A percentile compares a stretch with the other conserved stretches of the same genome.
These are phyloP conservation scores for Calonectria pseudoturangicola DNA, from an alignment of 2,329 filamentous ascomycete genomes.

Conservation along the genomic window DNA sequence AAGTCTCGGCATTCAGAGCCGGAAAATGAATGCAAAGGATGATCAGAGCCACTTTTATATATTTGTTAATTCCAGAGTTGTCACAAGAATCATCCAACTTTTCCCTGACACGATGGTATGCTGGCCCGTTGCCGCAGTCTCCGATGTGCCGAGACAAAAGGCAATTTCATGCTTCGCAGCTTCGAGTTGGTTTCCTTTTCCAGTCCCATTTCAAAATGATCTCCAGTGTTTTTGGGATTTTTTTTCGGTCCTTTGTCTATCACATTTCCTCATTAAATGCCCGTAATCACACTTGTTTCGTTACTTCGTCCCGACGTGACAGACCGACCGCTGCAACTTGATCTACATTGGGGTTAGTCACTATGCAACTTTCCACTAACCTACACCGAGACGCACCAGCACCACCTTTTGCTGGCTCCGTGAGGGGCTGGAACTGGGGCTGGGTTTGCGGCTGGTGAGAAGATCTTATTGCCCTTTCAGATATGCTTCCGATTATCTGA, in stretches of 20 bases:
- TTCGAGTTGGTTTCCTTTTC: background rate
- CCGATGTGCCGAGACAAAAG: constrained; percentile 7
- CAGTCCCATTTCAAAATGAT: background rate
- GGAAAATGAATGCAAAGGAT: background rate
- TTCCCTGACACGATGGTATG: background rate
- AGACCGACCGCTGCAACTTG: background rate
- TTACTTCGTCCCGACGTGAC: constrained; percentile 13
- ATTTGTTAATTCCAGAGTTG: constrained; percentile 22
- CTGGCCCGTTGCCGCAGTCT: background rate
- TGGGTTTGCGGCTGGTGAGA: constrained; percentile 24
- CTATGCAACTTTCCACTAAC: constrained; percentile 29
- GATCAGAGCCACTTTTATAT: constrained; percentile 24
- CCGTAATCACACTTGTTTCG: background rate
- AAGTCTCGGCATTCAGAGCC: constrained; percentile 18
- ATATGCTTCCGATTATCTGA: constrained; percentile 31
- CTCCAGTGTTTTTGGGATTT: background rate
- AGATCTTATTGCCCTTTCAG: constrained; percentile 10
- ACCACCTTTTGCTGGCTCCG: background rate
- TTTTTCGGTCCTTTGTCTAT: constrained; percentile 8
- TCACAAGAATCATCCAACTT: constrained; percentile 4
- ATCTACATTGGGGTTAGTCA: constrained; percentile 26
- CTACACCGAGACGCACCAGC: constrained; percentile 2
- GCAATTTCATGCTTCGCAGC: background rate
- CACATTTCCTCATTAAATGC: background rate
- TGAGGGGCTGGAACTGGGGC: constrained; percentile 28